Evolutionary conservation across 164 flowering plant species (phyloP), one percentile per base, ranked within the genome.

Genomic region (Piper betle): DNA sequence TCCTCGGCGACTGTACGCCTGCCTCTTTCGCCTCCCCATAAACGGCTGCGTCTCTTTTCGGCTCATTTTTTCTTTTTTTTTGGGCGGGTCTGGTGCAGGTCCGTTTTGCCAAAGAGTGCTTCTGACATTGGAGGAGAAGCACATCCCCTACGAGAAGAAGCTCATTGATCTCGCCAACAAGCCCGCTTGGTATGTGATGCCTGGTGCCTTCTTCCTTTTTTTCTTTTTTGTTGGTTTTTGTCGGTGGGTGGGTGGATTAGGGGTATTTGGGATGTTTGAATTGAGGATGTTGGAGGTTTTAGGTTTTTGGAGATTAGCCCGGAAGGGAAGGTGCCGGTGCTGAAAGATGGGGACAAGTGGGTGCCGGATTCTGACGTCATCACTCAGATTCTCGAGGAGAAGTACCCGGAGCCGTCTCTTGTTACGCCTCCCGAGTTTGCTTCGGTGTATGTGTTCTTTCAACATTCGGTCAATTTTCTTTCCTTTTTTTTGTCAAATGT

Each of bases 81-180:
- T n/a, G n/a, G n/a, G n/a, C n/a, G n/a, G 6, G 25, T 20, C 33
- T 37, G 9, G 58, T 16, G 48, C 33, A 74, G 78, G 78, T 18
- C 73, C 78, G 33, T 93, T 93, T 60, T 20, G 74, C 69, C 94
- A 87, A 59, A 83, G 96, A 80, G 92, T 82, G 48, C 75, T 77
- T 18, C 67, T 87, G 20, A 87, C 96, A 25, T 66, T 92, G 76
- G 98, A 92, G 69, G 96, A 87, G 78, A 92, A 92, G 88, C 74
- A 82, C 6, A 48, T 88, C 57, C 81, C 89, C 0, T 85, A 92
- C 74, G 73, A 79, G 69, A 0, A 57, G 60, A 80, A 81, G 62
- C 73, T 87, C 67, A 75, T 89, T 73, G 70, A 84, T 60, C 46
- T 80, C 52, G 39, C 60, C 42, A 70, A 84, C 75, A 92, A 88